phyloP scores from a whole-genome alignment of 345 rosid genomes.

The Euphorbia peplus region DNA sequence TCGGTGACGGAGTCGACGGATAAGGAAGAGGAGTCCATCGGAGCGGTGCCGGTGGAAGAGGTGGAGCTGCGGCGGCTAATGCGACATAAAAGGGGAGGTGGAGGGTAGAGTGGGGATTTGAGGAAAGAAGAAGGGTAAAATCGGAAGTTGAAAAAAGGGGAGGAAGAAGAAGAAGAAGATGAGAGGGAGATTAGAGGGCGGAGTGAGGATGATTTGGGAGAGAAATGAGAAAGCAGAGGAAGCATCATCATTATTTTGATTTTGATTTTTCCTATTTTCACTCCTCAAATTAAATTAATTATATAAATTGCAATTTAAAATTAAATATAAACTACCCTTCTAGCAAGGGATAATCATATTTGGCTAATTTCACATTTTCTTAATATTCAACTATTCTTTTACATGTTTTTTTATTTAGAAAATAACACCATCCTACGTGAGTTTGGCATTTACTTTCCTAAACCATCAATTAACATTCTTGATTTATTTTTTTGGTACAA shows the following conservation, averaged over 20 bases:
- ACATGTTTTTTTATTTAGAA: no score
- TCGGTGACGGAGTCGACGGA: conserved; percentile 63
- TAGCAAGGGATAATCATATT: no score
- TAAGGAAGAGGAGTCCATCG: conserved; percentile 50
- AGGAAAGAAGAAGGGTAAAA: conserved; percentile 30
- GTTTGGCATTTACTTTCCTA: no score
- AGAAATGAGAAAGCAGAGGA: conserved; percentile 25
- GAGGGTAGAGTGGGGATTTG: conserved; percentile 24
- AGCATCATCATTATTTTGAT: no score
- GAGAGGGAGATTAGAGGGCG: conserved; percentile 34
- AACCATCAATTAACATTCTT: no score
- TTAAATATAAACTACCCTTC: no score
- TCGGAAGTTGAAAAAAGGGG: conserved; percentile 15
- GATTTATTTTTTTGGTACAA: no score
- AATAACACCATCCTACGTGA: no score
- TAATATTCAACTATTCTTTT: no score
- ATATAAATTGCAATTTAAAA: not conserved
- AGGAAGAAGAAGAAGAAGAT: conserved; percentile 1
- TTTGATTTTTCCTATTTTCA: not conserved
- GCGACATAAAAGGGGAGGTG: conserved; percentile 35
- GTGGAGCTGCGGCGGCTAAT: conserved; percentile 31
- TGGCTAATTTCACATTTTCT: no score
- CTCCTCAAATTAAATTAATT: not conserved
- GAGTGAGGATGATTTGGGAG: conserved; percentile 35
- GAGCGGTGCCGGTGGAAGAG: conserved; percentile 15